Evolutionary conservation across 2,329 filamentous ascomycete species (phyloP), one percentile per base, ranked within the genome.

Genomic region (Stromatinia cepivora): DNA sequence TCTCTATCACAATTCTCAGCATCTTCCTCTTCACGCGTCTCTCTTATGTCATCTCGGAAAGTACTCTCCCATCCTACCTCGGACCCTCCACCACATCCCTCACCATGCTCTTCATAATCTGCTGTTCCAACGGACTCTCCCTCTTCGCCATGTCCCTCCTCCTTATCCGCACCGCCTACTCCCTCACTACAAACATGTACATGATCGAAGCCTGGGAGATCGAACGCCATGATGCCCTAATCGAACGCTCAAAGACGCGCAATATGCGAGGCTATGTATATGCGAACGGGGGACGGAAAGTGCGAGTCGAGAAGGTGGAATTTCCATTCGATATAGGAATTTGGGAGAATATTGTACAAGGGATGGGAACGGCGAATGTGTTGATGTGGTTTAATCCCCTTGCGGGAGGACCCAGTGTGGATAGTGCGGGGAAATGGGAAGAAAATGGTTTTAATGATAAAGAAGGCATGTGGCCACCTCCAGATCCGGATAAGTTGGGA

Each of bases 251-350:
- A 91, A 91, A 91, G 76, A 79, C 83, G 7, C 74, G 75, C 61
- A 80, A 80, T 46, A 78, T 76, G n/a, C 79, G 82, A 1, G 77
- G 79, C 3, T 77, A 77, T 66, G 77, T 79, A 3, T 80, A 79
- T 28, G 74, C 73, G 0, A 81, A 83, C 39, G 84, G 84, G 6
- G 85, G 85, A 7, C 82, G 79, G 74, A 80, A 83, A 57, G 79
- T 89, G 3, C 80, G 82, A 15, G 84, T 91, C 56, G 82, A 85
- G 69, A 85, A 84, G 66, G 86, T 94, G 75, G 91, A 94, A 78
- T 95, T 93, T 74, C 92, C 92, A 0, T 95, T 93, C 79, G 92
- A 96, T 76, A 81, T 94, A 57, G 91, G 91, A 63, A 82, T 95
- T 74, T 93, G 87, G 81, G 78, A 81, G 48, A 96, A 96, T 78